Percentiles rank a stretch among this genome's conserved stretches.
phyloP scores from a whole-genome alignment of 164 flowering plant genomes.

The Buxus sempervirens region DNA sequence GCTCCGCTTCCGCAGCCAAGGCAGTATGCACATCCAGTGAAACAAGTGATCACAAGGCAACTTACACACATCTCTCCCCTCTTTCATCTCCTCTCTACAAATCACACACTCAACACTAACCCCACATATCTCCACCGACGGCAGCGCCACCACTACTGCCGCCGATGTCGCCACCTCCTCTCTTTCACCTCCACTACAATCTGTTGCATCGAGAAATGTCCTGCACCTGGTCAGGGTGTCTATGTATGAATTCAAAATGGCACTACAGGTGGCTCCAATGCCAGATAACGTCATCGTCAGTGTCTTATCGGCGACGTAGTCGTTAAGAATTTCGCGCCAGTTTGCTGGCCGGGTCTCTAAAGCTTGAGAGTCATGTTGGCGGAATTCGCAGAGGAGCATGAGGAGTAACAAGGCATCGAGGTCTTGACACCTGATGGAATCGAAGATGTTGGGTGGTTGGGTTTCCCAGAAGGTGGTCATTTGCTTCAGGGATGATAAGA shows the following conservation, averaged over 20 bases:
- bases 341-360: constrained; percentile 25
- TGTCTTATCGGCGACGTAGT: constrained; percentile 22
- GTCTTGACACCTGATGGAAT: constrained; percentile 40
- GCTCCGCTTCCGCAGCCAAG: constrained; percentile 73
- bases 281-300: constrained; percentile 39
- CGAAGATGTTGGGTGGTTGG: constrained; percentile 12
- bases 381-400: constrained; percentile 67
- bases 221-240: constrained; percentile 45
- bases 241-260: constrained; percentile 36
- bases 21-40: constrained; percentile 79
- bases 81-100: constrained; percentile 71
- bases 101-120: constrained; percentile 55
- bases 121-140: constrained; percentile 44
- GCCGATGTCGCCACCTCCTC: constrained; percentile 48
- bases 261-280: constrained; percentile 24
- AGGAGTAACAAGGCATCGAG: constrained; percentile 63
- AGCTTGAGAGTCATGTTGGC: constrained; percentile 38
- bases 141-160: constrained; percentile 65
- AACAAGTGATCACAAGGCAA: constrained; percentile 85
- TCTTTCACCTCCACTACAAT: constrained; percentile 18
- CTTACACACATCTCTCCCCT: constrained; percentile 72
- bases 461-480: constrained; percentile 32
- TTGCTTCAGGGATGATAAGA: constrained; percentile 51
- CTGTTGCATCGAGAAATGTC: constrained; percentile 37
- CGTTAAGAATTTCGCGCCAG: constrained; percentile 41